A percentile compares a stretch with the other conserved stretches of the same genome.
phyloP scores from a whole-genome alignment of 192 early-diverging fungal genomes.

The Coemansia sp. region DNA sequence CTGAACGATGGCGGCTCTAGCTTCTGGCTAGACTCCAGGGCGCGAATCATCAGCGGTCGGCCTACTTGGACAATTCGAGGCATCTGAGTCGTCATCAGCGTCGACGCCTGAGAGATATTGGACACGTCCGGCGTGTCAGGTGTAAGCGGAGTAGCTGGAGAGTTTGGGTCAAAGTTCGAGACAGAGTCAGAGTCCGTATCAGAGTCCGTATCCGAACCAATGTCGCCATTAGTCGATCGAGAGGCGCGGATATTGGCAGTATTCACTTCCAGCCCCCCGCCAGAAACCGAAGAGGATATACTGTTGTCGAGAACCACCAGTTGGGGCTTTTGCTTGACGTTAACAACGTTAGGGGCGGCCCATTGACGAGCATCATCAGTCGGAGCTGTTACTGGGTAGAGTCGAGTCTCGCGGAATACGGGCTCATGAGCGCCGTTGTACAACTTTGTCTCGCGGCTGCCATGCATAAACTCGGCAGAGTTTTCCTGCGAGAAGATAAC shows the following conservation, averaged over 20 bases:
- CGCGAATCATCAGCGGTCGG: conserved; percentile 22
- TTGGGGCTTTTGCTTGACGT: conserved; percentile 41
- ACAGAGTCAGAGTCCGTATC: background rate
- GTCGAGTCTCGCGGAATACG: conserved; percentile 36
- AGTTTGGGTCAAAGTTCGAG: background rate
- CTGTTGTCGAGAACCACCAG: conserved; percentile 31
- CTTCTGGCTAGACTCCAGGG: conserved; percentile 11
- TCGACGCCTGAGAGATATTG: conserved; percentile 18
- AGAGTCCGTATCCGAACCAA: background rate
- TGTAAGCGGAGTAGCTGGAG: conserved; percentile 22
- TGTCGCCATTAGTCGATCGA: background rate
- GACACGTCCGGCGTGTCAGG: conserved; percentile 27
- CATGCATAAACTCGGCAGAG: conserved; percentile 12
- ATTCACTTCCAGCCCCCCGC: conserved; percentile 13
- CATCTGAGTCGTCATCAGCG: conserved; percentile 27
- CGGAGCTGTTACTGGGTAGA: conserved; percentile 22
- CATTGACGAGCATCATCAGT: conserved; percentile 34
- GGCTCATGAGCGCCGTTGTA: conserved; percentile 14
- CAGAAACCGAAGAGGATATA: conserved; percentile 12
- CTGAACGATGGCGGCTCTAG: conserved; percentile 14
- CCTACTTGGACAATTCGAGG: conserved; percentile 44
- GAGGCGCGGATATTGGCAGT: conserved; percentile 10
- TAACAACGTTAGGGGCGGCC: conserved; percentile 40
- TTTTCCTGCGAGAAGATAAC: conserved; percentile 41
- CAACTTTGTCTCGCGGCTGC: conserved; percentile 33